These are phyloP conservation scores for Penicillium verhagenii DNA, from an alignment of 495 filamentous ascomycete genomes.

Conservation along the genomic window DNA sequence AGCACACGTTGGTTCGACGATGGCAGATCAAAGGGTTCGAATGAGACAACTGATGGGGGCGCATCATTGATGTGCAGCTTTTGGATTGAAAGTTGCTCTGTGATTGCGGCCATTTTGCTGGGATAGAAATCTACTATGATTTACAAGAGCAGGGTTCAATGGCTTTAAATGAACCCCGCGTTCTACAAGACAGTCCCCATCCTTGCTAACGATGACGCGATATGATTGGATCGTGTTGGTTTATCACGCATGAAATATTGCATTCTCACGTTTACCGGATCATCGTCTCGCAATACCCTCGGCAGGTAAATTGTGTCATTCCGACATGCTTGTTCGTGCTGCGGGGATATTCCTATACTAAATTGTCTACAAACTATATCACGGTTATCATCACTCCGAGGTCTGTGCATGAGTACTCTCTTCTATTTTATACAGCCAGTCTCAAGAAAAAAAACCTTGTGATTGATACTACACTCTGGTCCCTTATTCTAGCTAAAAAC, in stretches of 20 bases:
- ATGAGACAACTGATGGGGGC: conserved; percentile 4
- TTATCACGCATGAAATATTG: background rate
- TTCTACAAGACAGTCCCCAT: background rate
- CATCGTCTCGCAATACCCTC: background rate
- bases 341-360: too few relatives aligned
- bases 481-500: too few relatives aligned
- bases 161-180: background rate
- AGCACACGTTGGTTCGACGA: conserved; percentile 48
- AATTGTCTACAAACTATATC: too few relatives aligned
- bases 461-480: too few relatives aligned
- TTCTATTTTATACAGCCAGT: too few relatives aligned
- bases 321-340: background rate
- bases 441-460: too few relatives aligned
- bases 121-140: background rate
- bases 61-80: background rate
- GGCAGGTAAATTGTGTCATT: background rate
- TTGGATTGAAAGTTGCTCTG: background rate
- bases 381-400: too few relatives aligned
- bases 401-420: too few relatives aligned
- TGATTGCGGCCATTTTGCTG: background rate
- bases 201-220: background rate
- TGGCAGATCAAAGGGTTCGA: conserved; percentile 69
- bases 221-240: background rate
- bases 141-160: background rate
- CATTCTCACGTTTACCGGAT: background rate